A percentile compares a stretch with the other conserved stretches of the same genome.
These are phyloP conservation scores for Suillus variegatus DNA, from an alignment of 768 basidiomycete genomes.

Conservation along the genomic window DNA sequence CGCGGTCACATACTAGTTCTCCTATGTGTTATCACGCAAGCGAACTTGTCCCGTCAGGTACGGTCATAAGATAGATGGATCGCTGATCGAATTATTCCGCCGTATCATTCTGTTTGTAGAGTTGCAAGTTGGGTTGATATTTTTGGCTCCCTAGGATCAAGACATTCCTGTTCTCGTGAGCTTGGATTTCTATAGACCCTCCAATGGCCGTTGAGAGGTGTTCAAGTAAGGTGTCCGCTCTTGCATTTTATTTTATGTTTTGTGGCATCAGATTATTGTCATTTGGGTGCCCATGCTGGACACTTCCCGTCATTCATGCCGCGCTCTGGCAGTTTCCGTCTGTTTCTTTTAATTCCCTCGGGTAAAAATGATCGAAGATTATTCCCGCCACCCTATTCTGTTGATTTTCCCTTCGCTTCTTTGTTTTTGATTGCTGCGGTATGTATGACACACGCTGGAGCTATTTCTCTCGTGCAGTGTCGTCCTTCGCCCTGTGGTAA, in stretches of 20 bases:
- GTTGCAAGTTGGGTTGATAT: slow-evolving; percentile 17
- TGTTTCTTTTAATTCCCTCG: slow-evolving; percentile 22
- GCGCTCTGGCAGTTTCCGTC: slow-evolving; percentile 17
- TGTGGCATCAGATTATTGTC: background rate
- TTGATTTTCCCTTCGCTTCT: slow-evolving; percentile 13
- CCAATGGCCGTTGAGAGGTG: slow-evolving; percentile 57
- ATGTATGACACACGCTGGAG: slow-evolving; percentile 21
- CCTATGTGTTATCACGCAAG: background rate
- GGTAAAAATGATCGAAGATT: slow-evolving; percentile 6
- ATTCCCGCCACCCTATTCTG: slow-evolving; percentile 20
- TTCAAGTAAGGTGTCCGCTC: slow-evolving; percentile 52
- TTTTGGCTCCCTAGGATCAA: slow-evolving; percentile 51
- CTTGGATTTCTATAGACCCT: slow-evolving; percentile 52
- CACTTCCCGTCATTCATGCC: slow-evolving; percentile 2
- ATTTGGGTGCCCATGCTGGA: background rate
- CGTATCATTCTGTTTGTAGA: background rate
- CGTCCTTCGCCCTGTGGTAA: slow-evolving; percentile 59
- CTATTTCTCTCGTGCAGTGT: slow-evolving; percentile 35
- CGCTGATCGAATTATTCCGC: slow-evolving; percentile 9
- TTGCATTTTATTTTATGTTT: background rate
- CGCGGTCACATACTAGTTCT: slow-evolving; percentile 6
- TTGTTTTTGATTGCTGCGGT: slow-evolving; percentile 10
- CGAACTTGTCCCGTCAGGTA: slow-evolving; percentile 1
- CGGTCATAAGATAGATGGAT: slow-evolving; percentile 7
- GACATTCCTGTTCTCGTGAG: slow-evolving; percentile 60